Conservation (phyloP, 305 asterid genomes). For the Lippia alba region DNA sequence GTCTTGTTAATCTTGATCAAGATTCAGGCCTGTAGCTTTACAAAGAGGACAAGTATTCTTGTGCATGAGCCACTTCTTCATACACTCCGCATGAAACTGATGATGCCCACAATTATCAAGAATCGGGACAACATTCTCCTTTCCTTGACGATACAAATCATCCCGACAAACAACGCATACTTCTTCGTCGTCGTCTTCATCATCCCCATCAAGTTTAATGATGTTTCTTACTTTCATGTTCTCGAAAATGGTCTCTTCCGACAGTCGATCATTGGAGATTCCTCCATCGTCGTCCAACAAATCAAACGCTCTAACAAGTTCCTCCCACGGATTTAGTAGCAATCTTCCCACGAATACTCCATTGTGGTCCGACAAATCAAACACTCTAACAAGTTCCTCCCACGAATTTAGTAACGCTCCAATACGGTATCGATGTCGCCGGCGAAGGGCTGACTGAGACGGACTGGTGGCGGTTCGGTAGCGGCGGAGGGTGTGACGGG, state of each 20-base stretch:
- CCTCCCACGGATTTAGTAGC: no score
- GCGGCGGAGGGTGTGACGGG: no score
- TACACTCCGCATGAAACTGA: not conserved
- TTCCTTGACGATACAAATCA: not conserved
- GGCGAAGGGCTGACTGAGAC: no score
- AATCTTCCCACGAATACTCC: no score
- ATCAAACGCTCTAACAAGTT: no score
- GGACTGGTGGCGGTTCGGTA: no score
- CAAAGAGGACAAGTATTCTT: not conserved
- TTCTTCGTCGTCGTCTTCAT: not conserved
- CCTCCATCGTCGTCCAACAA: no score
- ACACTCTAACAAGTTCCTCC: no score
- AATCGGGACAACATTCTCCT: not conserved
- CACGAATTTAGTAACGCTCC: no score
- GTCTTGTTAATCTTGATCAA: no score
- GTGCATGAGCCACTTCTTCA: not conserved
- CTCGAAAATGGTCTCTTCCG: not conserved
- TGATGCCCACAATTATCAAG: not conserved
- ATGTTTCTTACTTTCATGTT: not conserved
- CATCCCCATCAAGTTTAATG: not conserved
- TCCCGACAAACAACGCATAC: not conserved
- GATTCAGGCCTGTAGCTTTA: not conserved
- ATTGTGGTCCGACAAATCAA: no score
- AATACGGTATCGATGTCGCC: no score
- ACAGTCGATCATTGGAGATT: not conserved